phyloP scores from a whole-genome alignment of 2,329 filamentous ascomycete species.

The Teratosphaeria nubilosa region DNA sequence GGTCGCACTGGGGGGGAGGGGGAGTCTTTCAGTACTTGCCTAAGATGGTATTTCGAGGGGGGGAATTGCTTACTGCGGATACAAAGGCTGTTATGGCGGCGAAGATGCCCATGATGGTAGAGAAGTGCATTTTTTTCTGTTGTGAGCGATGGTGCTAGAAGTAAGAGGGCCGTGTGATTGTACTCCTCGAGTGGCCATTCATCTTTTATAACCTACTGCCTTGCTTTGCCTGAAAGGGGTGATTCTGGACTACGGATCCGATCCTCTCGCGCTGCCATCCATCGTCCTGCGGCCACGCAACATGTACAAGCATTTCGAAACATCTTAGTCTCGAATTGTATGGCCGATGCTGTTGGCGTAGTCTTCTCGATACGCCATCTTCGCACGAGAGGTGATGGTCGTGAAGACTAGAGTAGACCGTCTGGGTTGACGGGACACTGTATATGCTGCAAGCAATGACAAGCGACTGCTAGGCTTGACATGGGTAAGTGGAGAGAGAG shows the following conservation, averaged over 20 bases:
- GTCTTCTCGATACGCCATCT: background rate
- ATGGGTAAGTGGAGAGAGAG: background rate
- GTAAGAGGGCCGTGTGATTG: background rate
- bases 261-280: background rate
- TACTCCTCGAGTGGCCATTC: too few relatives aligned
- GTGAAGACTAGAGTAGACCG: background rate
- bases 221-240: background rate
- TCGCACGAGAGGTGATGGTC: background rate
- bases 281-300: background rate
- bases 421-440: background rate
- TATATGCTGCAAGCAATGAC: background rate
- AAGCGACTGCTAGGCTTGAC: background rate
- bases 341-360: background rate
- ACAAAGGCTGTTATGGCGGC: background rate
- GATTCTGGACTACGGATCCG: background rate
- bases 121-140: background rate
- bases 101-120: background rate
- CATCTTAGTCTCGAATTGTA: background rate
- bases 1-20: background rate
- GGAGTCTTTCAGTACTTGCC: background rate
- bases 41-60: background rate
- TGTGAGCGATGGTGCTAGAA: background rate
- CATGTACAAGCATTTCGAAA: background rate
- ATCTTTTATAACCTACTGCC: background rate
- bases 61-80: background rate